phyloP scores from a whole-genome alignment of 768 basidiomycete genomes.

The Chlorophyllum brunneum region DNA sequence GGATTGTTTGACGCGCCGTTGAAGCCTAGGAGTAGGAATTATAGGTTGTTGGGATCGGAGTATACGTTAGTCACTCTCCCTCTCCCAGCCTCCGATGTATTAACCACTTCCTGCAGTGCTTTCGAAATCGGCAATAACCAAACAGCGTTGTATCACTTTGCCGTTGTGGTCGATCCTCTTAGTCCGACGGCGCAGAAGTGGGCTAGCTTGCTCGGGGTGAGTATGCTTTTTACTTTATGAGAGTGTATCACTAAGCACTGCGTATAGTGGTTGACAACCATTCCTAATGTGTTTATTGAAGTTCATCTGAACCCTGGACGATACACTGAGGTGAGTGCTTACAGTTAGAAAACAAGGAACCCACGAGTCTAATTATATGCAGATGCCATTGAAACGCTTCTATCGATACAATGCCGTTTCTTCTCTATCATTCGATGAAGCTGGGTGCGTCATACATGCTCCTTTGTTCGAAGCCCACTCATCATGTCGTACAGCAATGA shows the following conservation, averaged over 20 bases:
- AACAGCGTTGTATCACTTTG: slow-evolving; percentile 66
- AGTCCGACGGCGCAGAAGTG: slow-evolving; percentile 85
- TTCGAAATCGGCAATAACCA: slow-evolving; percentile 67
- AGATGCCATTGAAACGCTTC: slow-evolving; percentile 92
- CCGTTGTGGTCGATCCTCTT: slow-evolving; percentile 78
- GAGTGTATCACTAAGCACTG: background rate
- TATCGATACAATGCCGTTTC: slow-evolving; percentile 75
- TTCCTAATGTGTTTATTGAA: slow-evolving; percentile 65
- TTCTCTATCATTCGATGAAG: slow-evolving; percentile 55
- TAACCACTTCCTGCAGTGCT: too few species aligned
- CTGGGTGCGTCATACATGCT: slow-evolving; percentile 50
- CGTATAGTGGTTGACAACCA: slow-evolving; percentile 55
- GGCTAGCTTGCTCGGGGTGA: slow-evolving; percentile 73
- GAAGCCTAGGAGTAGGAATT: slow-evolving; percentile 55
- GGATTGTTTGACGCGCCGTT: slow-evolving; percentile 69
- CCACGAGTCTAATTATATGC: background rate
- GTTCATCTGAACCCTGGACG: slow-evolving; percentile 75
- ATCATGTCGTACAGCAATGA: slow-evolving; percentile 44
- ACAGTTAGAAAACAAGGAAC: background rate
- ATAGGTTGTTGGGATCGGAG: slow-evolving; percentile 53
- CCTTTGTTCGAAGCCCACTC: background rate
- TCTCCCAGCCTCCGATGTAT: too few species aligned
- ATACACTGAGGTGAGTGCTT: slow-evolving; percentile 57
- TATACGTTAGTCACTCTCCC: slow-evolving; percentile 76
- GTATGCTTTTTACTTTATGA: slow-evolving; percentile 11